Evolutionary conservation across 805 yeast genomes (phyloP), one percentile per base, ranked within the genome.

Genomic region (Starmerella cellae): DNA sequence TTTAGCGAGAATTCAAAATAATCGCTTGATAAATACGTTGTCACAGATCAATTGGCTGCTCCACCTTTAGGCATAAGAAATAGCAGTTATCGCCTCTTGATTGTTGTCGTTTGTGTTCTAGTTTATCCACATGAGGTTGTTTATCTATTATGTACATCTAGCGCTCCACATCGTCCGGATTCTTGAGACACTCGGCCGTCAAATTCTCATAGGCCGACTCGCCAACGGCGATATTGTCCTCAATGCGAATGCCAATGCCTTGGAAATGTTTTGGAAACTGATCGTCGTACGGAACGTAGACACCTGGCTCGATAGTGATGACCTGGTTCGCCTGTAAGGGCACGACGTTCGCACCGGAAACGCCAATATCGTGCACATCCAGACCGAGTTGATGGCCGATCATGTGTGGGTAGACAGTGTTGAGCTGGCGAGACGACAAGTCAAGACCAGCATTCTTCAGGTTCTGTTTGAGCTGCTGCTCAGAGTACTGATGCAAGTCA

Each of bases 301-400:
- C 70, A 22, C 98, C 99, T 0, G 98, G 98, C 59, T 93, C 99
- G 20, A 93, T 75, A 2, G 99, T 91, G 37, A 91, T 68, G 3
- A 88, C 96, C 57, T 84, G 93, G 19, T 87, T 87, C 18, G 67
- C 65, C 36, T 61, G 62, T 37, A 91, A 58, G 13, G 41, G 46
- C 32, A 27, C 23, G 26, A 64, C 63, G 19, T 69, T 67, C 31
- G 49, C 44, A 13, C 48, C 49, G 32, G 38, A 31, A 17, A 57
- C 45, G 31, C 44, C 37, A 31, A 57, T 41, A 41, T 62, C 66
- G 47, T 62, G 65, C 21, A 87, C 81, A 55, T 87, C 98, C 28
- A 91, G 64, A 0, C 99, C 99, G 30, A 91, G 66, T 56, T 91
- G 85, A 60, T 91, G 99, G 5, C 98, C 98, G 51, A 91, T 78